These are phyloP conservation scores for Pestalotiopsis sp. DNA, from an alignment of 2,329 filamentous ascomycete species.

Conservation along the genomic window DNA sequence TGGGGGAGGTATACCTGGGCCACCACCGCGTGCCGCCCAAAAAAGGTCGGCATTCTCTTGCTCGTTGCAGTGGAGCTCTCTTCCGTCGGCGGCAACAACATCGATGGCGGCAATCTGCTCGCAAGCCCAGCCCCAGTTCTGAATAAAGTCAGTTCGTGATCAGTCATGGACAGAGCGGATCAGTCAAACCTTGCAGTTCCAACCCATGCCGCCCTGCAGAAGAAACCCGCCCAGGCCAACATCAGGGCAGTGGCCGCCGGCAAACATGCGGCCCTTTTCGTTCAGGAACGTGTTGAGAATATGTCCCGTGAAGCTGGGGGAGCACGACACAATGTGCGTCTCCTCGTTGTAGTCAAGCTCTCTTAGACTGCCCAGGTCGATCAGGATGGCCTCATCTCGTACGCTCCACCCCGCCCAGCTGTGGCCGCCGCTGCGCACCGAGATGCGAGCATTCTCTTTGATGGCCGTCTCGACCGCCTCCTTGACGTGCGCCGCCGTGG, in stretches of 20 bases:
- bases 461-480: constrained; percentile 41
- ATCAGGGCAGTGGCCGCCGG: constrained; percentile 58
- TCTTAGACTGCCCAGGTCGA: constrained; percentile 36
- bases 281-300: constrained; percentile 42
- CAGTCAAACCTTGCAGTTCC: constrained; percentile 53
- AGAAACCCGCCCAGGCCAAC: constrained; percentile 60
- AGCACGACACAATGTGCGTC: constrained; percentile 40
- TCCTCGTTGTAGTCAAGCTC: constrained; percentile 40
- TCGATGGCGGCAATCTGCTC: constrained; percentile 47
- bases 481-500: constrained; percentile 36
- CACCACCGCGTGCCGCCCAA: constrained; percentile 51
- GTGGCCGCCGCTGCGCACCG: constrained; percentile 51
- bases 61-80: constrained; percentile 36
- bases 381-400: constrained; percentile 44
- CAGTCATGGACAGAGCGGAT: not conserved
- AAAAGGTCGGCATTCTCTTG: constrained; percentile 47
- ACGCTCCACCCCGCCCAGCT: constrained; percentile 53
- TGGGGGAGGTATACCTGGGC: constrained; percentile 35
- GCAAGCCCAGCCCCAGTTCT: constrained; percentile 60
- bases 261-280: constrained; percentile 46
- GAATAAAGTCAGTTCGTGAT: not conserved
- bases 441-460: constrained; percentile 38
- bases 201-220: constrained; percentile 60
- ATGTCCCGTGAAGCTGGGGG: constrained; percentile 50
- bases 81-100: constrained; percentile 48